Base-by-base conservation (phyloP, 805 yeast species). In the Saccharomycopsis fermentans region DNA sequence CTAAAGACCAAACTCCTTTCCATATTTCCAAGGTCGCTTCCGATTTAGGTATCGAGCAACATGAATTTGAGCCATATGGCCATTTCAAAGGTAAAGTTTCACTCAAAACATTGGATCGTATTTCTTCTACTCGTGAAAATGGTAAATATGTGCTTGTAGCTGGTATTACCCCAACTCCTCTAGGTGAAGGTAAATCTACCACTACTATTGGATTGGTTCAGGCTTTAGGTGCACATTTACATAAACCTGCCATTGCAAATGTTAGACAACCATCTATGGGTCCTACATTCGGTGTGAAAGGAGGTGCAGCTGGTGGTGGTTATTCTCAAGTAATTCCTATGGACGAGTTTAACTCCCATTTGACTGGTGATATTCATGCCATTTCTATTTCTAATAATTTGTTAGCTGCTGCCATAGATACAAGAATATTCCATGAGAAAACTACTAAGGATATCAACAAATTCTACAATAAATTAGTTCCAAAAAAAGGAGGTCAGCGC, bases 221-320 rank as follows among this genome's bases (percentile, higher is more conserved):
- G 74, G 96, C 99, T 16, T 76, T 92, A 59, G 96, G 96, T 61
- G 97, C 97, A 27, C 95, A 90, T 67, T 78, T 92, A 66, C 80
- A 83, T 56, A 83, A 82, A 71, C 85, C 86, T 59, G 84, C 96
- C 40, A 83, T 91, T 71, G 99, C 98, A 57, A 90, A 89, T 67
- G 96, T 92, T 55, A 87, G 99, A 72, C 99, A 92, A 72, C 98
- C 98, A 32, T 87, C 96, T 9, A 90, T 92, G 97, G 98, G 98
- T 43, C 99, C 99, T 55, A 92, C 98, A 19, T 92, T 92, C 67
- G 99, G 99, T 71, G 90, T 92, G 67, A 92, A 92, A 75, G 99
- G 99, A 68, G 98, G 98, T 72, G 99, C 99, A 59, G 98, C 98
- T 19, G 99, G 99, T 66, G 99, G 98, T 70, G 98, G 98, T 54